Base-by-base conservation (phyloP, 1,139 yeast genomes). In the Ogataea hybrid region DNA sequence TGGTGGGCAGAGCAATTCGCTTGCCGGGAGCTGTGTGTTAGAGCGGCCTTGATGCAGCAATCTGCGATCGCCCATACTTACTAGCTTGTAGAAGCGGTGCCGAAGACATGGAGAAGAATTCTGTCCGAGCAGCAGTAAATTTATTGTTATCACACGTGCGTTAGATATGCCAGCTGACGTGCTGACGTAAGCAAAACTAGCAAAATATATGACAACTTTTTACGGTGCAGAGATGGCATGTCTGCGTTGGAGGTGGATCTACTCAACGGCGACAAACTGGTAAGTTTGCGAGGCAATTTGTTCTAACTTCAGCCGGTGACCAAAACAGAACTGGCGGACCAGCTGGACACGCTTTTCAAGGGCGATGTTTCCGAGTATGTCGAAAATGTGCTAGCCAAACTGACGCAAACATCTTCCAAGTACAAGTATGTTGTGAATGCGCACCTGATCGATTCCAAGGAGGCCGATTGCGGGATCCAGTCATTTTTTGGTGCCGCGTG, bases 1-100 rank as follows among this genome's bases (percentile, higher is more conserved):
- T 78, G 30, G 97, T 95, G 39, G 99, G 99, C 45, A 94, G 76
- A 8, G 98, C 97, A 57, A 92, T 92, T 71, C 97, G 84, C 68
- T 92, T 92, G 52, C 89, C 89, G 53, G 63, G 63, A 5, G 58
- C 62, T 57, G 37, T 28, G 32, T 11, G 37, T 38, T 38, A 38
- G 41, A 17, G 28, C 20, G 17, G 12, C 25, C 15, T 6, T 6
- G 15, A 14, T 8, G n/a, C 15, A 34, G 11, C 11, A 5, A 12
- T 6, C 15, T 8, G 25, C n/a, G 8, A 17, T 11, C 5, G 12
- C 11, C 5, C 8, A 11, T 20, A 66, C 75, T 30, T 65, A 69
- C 76, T 75, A 37, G 79, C 70, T 61, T 81, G 85, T 54, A 80
- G 65, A 43, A 80, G 62, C 33, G 86, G 84, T 39, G 84, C 82